Base-by-base conservation (phyloP, 2,329 filamentous ascomycete species). In the Claviceps citrina region DNA sequence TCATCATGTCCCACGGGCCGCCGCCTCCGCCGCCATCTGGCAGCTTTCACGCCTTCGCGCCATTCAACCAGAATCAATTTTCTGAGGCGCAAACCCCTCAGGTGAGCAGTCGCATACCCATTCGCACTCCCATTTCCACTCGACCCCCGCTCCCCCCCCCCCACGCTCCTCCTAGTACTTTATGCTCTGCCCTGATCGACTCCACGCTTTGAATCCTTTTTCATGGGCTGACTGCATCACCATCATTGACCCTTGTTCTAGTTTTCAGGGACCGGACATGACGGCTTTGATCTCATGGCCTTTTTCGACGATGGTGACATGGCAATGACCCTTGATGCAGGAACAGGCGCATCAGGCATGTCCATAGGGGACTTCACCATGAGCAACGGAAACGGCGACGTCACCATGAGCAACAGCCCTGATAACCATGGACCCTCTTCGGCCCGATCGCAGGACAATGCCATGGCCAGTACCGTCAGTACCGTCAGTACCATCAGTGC, bases 291-390 rank as follows among this genome's bases (percentile, higher is more conserved):
- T 46, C 54, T 67, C 38, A 67, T 70, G 59, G 53, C 58, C 19
- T 50, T 67, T 22, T 53, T 70, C 40, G 62, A 70, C 40, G 59
- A 59, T 44, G 54, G 54, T 43, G 54, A 61, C 44, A 57, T 70
- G 46, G 52, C 63, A 34, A 66, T 70, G 60, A 57, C 49, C 40
- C 51, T 70, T 48, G 65, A 68, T 43, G 40, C 55, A 28, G 50
- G 49, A 46, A 56, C 58, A 46, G 54, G 41, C 26, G 31, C 32
- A 34, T 31, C 28, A 10, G 30, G 26, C 16, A 24, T 40, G 19
- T 38, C 50, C n/a, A 47, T 46, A 35, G 36, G 51, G 35, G 43
- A 46, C 5, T 43, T 49, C 26, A 47, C 47, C 26, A 49, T 50
- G 30, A 48, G 40, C 26, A 41, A 49, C 24, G 36, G 43, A 26